phyloP scores from a whole-genome alignment of 228 moss, liverwort and hornwort species.

The Sphagnum fallax region DNA sequence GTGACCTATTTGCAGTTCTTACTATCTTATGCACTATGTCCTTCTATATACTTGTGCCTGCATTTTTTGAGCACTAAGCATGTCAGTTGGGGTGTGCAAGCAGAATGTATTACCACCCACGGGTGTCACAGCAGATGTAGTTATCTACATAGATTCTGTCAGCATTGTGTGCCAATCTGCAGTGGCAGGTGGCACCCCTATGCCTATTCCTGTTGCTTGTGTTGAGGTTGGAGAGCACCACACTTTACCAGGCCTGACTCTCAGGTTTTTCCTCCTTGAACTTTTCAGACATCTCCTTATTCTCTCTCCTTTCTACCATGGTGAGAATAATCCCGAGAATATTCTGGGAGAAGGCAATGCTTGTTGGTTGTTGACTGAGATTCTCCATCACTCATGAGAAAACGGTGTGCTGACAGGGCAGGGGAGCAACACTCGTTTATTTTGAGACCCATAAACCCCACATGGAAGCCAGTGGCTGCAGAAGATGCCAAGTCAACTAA shows the following conservation, averaged over 20 bases:
- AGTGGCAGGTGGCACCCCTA: conserved; percentile 67
- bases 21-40: neutral
- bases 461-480: conserved; percentile 55
- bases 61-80: neutral
- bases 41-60: neutral
- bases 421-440: conserved; percentile 99
- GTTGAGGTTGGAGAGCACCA: conserved; percentile 92
- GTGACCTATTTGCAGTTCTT: neutral
- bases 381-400: too few species aligned
- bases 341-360: too few species aligned
- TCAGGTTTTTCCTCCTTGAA: conserved; percentile 49
- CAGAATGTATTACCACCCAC: conserved; percentile 77
- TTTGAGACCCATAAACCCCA: conserved; percentile 80
- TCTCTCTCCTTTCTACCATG: neutral
- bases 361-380: too few species aligned
- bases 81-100: neutral
- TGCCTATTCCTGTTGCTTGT: conserved; percentile 89
- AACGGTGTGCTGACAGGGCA: conserved; percentile 31
- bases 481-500: conserved; percentile 31
- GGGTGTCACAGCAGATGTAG: conserved; percentile 74
- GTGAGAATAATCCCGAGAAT: too few species aligned
- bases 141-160: conserved; percentile 86
- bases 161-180: conserved; percentile 91
- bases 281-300: neutral
- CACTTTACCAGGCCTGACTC: conserved; percentile 74